These are phyloP conservation scores for Antrodiella citrinella DNA, from an alignment of 768 basidiomycete genomes.

Conservation along the genomic window DNA sequence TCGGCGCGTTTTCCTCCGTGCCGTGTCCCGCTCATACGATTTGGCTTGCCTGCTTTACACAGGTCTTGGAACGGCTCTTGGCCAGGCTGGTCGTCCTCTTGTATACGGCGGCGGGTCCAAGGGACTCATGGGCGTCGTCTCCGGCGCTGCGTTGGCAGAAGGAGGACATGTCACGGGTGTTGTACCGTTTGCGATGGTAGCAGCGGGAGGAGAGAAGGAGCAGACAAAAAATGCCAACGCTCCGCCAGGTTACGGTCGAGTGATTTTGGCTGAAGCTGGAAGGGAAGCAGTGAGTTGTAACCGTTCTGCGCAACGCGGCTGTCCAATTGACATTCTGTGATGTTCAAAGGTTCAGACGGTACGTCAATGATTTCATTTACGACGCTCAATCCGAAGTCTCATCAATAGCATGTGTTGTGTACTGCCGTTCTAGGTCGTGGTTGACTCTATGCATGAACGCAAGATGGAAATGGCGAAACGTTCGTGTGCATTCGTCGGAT, in stretches of 20 bases:
- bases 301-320: background rate
- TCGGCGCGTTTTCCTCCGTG: conserved; percentile 10
- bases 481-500: conserved; percentile 71
- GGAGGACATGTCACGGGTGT: conserved; percentile 75
- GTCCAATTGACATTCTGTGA: background rate
- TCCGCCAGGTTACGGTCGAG: background rate
- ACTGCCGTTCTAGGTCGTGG: conserved; percentile 42
- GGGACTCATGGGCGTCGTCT: conserved; percentile 85
- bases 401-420: background rate
- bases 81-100: conserved; percentile 47
- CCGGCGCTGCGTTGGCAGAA: conserved; percentile 49
- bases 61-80: conserved; percentile 75
- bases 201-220: conserved; percentile 54
- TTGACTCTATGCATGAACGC: conserved; percentile 80
- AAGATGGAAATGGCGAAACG: conserved; percentile 88
- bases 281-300: conserved; percentile 24
- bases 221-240: conserved; percentile 25
- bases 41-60: conserved; percentile 3
- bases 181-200: conserved; percentile 68
- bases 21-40: background rate
- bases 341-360: background rate
- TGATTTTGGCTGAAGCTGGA: conserved; percentile 8
- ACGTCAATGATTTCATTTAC: too few species aligned
- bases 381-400: background rate
- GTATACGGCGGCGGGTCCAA: conserved; percentile 82